These are phyloP conservation scores for Vanderwaltozyma tropicalis DNA, from an alignment of 805 yeast genomes.

Conservation along the genomic window DNA sequence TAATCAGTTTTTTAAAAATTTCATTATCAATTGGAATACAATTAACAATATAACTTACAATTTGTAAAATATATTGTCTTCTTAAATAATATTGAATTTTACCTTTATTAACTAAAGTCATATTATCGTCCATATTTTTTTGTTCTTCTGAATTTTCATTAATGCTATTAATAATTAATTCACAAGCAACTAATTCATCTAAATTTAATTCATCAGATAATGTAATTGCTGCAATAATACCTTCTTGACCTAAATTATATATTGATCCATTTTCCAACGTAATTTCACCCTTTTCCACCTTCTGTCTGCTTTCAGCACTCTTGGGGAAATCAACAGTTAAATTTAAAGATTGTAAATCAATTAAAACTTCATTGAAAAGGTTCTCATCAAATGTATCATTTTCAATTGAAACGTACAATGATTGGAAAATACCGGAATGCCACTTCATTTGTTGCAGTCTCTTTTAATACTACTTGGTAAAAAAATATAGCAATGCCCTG, in stretches of 20 bases:
- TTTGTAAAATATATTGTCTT: constrained; percentile 62
- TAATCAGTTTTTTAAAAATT: constrained; percentile 8
- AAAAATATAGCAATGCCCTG: too few relatives aligned
- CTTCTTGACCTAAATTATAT: constrained; percentile 54
- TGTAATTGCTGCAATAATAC: constrained; percentile 46
- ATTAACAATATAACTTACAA: constrained; percentile 36
- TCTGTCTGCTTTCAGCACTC: constrained; percentile 37
- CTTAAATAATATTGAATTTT: constrained; percentile 58
- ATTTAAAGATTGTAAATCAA: constrained; percentile 38
- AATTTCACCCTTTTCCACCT: constrained; percentile 37
- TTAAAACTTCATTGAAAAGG: constrained; percentile 27
- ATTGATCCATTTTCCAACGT: constrained; percentile 37
- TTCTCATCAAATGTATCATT: constrained; percentile 15
- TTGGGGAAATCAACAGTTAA: constrained; percentile 32
- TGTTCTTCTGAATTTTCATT: constrained; percentile 11
- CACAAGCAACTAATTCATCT: constrained; percentile 71
- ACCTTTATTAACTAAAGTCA: constrained; percentile 47
- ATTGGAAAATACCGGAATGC: constrained; percentile 28
- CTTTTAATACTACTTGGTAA: too few relatives aligned
- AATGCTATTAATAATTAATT: constrained; percentile 39
- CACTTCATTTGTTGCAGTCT: constrained; percentile 19
- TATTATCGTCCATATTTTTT: constrained; percentile 8
- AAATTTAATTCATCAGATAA: constrained; percentile 57
- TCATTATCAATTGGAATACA: constrained; percentile 11
- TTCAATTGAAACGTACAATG: constrained; percentile 39